phyloP scores from a whole-genome alignment of 805 yeast genomes.

The Pichia scutulata region DNA sequence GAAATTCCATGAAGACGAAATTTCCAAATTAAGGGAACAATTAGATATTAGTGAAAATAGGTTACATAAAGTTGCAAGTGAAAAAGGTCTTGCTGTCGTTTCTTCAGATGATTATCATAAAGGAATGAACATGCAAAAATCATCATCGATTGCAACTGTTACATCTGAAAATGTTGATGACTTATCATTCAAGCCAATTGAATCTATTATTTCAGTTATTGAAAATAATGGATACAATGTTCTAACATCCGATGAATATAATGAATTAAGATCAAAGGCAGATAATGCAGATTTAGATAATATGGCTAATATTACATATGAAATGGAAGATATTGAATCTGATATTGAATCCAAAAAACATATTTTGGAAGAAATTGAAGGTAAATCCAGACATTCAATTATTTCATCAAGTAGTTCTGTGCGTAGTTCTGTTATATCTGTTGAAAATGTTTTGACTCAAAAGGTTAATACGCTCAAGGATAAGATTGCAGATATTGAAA shows the following conservation, averaged over 20 bases:
- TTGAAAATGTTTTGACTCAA: conserved; percentile 7
- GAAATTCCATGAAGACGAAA: not conserved
- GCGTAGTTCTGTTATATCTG: conserved; percentile 3
- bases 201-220: conserved; percentile 18
- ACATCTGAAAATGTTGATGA: conserved; percentile 5
- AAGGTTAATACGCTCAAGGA: conserved; percentile 2
- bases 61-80: not conserved
- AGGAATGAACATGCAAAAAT: conserved; percentile 4
- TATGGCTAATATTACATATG: conserved; percentile 7
- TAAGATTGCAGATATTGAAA: not conserved
- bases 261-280: conserved; percentile 9
- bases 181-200: conserved; percentile 21
- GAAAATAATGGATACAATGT: conserved; percentile 21
- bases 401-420: conserved; percentile 4
- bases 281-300: conserved; percentile 1
- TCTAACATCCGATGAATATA: conserved; percentile 18
- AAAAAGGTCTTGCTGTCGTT: not conserved
- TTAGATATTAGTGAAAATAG: not conserved
- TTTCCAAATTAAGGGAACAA: not conserved
- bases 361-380: conserved; percentile 9
- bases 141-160: conserved; percentile 7
- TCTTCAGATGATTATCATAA: conserved; percentile 1
- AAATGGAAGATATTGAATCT: conserved; percentile 8
- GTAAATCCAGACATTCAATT: conserved; percentile 4
- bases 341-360: conserved; percentile 10